Conservation (phyloP, 805 yeast genomes). For the Saccharomycopsis oosterbeekiorum region DNA sequence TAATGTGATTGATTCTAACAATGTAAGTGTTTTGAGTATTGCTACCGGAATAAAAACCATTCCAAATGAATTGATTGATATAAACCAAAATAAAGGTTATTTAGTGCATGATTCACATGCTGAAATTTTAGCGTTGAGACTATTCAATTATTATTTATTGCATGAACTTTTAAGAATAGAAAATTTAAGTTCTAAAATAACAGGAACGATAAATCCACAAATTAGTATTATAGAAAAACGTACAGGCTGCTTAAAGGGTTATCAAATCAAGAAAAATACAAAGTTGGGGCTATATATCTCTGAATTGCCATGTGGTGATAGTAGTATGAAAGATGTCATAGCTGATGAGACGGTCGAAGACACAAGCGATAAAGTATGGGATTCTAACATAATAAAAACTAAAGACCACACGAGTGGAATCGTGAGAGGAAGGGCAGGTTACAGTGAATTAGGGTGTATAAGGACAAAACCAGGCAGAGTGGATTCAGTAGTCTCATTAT, state of each 20-base stretch:
- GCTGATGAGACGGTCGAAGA: background rate
- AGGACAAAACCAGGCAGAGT: constrained; percentile 89
- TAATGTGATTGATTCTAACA: constrained; percentile 7
- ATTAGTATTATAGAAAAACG: background rate
- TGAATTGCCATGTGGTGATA: constrained; percentile 88
- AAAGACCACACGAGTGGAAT: background rate
- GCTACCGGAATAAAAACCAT: constrained; percentile 79
- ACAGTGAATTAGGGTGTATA: constrained; percentile 48
- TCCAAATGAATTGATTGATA: constrained; percentile 41
- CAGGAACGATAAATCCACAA: background rate
- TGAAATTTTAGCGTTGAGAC: constrained; percentile 64
- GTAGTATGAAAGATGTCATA: constrained; percentile 42
- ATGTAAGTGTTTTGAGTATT: constrained; percentile 22
- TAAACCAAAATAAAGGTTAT: constrained; percentile 38
- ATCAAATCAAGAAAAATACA: constrained; percentile 28
- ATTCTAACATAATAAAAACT: background rate
- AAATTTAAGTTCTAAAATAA: background rate
- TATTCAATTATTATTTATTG: constrained; percentile 53
- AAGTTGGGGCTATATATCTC: constrained; percentile 54
- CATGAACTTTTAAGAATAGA: constrained; percentile 30
- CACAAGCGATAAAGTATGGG: background rate
- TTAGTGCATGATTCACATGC: constrained; percentile 88
- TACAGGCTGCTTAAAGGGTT: constrained; percentile 19
- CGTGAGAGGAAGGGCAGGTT: constrained; percentile 60
- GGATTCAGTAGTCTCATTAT: constrained; percentile 61